Conservation (phyloP, 2,329 filamentous ascomycete species). For the Periconia sp. region DNA sequence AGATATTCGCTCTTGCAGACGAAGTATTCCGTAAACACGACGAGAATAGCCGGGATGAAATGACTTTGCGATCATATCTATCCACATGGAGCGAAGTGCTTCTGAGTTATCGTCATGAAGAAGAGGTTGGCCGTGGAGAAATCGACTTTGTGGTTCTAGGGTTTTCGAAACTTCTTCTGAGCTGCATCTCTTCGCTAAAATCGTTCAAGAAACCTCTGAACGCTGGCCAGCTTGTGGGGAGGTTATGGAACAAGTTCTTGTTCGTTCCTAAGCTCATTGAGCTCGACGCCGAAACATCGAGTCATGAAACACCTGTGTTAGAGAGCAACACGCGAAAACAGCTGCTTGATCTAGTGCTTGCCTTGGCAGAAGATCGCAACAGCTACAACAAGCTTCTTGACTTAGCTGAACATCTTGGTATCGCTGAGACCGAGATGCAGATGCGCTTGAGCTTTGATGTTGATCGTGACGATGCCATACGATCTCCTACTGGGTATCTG, state of each 20-base stretch:
- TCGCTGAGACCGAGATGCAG: constrained; percentile 54
- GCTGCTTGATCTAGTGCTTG: constrained; percentile 40
- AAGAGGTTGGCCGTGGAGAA: constrained; percentile 39
- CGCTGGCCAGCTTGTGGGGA: constrained; percentile 27
- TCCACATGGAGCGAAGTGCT: constrained; percentile 36
- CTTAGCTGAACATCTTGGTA: constrained; percentile 22
- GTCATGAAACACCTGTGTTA: constrained; percentile 31
- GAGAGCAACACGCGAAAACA: constrained; percentile 39
- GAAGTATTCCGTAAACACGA: constrained; percentile 39
- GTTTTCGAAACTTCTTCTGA: constrained; percentile 44
- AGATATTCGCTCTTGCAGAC: constrained; percentile 40
- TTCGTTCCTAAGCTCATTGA: constrained; percentile 25
- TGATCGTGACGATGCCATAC: constrained; percentile 68
- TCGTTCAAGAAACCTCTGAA: constrained; percentile 44
- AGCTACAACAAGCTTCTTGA: constrained; percentile 32
- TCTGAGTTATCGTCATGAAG: constrained; percentile 34
- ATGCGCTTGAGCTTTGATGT: constrained; percentile 54
- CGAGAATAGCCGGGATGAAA: constrained; percentile 35
- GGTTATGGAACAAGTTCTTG: constrained; percentile 40
- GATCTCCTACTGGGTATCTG: constrained; percentile 78
- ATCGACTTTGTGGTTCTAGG: constrained; percentile 40
- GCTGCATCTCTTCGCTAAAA: constrained; percentile 42
- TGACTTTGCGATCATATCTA: constrained; percentile 29
- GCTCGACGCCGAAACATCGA: constrained; percentile 9
- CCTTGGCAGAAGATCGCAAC: constrained; percentile 33